These are phyloP conservation scores for Hirsutella thompsonii DNA, from an alignment of 2,329 filamentous ascomycete species.

Conservation along the genomic window DNA sequence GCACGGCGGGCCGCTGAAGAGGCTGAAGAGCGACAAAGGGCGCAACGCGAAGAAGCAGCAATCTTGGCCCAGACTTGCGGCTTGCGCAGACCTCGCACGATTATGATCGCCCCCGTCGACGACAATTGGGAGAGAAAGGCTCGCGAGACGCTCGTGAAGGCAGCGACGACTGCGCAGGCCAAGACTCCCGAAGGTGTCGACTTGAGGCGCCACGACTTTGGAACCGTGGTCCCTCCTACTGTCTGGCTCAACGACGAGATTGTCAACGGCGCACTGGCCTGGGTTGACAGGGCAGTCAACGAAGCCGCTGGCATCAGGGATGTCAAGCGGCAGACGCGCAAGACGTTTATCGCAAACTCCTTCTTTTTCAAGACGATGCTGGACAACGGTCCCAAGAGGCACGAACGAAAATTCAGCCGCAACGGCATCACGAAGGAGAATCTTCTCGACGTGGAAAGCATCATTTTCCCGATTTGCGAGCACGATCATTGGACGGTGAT, in stretches of 20 bases:
- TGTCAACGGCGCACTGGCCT: constrained; percentile 52
- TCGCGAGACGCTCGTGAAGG: constrained; percentile 19
- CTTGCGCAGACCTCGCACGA: constrained; percentile 14
- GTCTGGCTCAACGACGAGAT: constrained; percentile 69
- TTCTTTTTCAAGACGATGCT: constrained; percentile 50
- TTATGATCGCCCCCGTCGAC: constrained; percentile 15
- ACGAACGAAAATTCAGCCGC: constrained; percentile 43
- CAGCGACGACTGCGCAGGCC: constrained; percentile 23
- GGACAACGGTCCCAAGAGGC: constrained; percentile 30
- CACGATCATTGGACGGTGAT: constrained; percentile 59
- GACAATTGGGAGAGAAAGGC: constrained; percentile 13
- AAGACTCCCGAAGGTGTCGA: constrained; percentile 35
- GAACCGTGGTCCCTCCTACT: constrained; percentile 40
- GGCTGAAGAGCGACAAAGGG: constrained; percentile 10
- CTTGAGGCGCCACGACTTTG: constrained; percentile 45
- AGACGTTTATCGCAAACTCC: constrained; percentile 49
- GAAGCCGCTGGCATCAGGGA: constrained; percentile 37
- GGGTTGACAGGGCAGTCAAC: constrained; percentile 48
- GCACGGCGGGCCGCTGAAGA: constrained; percentile 11
- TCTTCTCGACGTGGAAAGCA: constrained; percentile 50
- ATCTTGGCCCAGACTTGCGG: constrained; percentile 17
- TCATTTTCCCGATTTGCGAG: constrained; percentile 58
- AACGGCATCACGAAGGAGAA: constrained; percentile 44
- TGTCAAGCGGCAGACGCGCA: constrained; percentile 34
- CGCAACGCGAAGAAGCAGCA: constrained; percentile 12